Conservation (phyloP, 2,329 filamentous ascomycete species). For the Aspergillus neoniger region DNA sequence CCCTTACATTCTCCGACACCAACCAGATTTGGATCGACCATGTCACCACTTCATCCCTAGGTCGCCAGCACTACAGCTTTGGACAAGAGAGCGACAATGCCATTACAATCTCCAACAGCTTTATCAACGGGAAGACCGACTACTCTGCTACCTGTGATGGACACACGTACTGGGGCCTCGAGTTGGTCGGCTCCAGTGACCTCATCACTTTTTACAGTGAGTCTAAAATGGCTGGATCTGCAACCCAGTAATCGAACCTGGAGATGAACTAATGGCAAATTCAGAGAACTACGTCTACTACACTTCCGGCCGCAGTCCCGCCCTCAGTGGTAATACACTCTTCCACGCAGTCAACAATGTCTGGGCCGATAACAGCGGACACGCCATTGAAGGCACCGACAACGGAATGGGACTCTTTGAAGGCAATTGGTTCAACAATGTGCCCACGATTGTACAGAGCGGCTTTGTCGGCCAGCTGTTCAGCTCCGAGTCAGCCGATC, state of each 20-base stretch:
- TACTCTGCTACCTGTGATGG: conserved; percentile 59
- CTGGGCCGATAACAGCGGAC: conserved; percentile 44
- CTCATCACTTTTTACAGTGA: conserved; percentile 45
- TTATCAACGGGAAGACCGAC: conserved; percentile 54
- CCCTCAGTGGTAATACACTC: conserved; percentile 55
- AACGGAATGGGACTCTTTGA: conserved; percentile 41
- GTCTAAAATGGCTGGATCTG: no score
- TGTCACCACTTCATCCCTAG: conserved; percentile 43
- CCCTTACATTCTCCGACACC: conserved; percentile 53
- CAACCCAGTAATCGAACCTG: conserved; percentile 29
- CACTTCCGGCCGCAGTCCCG: conserved; percentile 58
- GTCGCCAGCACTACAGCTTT: conserved; percentile 54
- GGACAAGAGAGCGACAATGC: conserved; percentile 50
- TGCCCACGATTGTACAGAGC: conserved; percentile 16
- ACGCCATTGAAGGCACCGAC: conserved; percentile 44
- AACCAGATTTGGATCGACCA: conserved; percentile 53
- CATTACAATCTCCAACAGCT: conserved; percentile 14
- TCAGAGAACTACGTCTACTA: conserved; percentile 58
- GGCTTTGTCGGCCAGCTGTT: not conserved
- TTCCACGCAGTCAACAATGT: conserved; percentile 50
- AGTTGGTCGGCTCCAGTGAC: conserved; percentile 54
- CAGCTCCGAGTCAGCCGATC: not conserved
- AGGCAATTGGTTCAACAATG: conserved; percentile 48
- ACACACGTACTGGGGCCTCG: conserved; percentile 60
- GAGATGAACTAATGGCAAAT: conserved; percentile 19